Evolutionary conservation across 345 rosid species (phyloP).

Genomic region (Microthlaspi erraticum): DNA sequence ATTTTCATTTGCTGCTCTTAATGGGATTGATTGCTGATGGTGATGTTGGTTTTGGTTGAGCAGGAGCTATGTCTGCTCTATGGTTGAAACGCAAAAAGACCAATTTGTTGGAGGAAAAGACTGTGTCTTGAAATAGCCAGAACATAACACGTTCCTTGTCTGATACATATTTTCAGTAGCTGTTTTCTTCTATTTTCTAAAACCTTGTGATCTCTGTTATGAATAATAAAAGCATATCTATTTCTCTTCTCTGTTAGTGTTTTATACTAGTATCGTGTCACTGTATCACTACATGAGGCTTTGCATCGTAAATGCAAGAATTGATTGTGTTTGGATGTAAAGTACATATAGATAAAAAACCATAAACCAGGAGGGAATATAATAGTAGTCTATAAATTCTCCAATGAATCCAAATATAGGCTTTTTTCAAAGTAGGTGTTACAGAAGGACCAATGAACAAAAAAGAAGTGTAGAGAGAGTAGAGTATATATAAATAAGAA

Average conservation of each 20-base stretch:
- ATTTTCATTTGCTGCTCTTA: not conserved
- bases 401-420: conserved; percentile 26
- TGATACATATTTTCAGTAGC: conserved; percentile 34
- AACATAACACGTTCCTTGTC: conserved; percentile 38
- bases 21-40: not conserved
- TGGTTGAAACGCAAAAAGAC: conserved; percentile 20
- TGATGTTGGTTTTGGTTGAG: conserved; percentile 22
- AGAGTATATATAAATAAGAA: conserved; percentile 1
- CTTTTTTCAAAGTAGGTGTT: conserved; percentile 21
- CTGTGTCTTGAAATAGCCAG: conserved; percentile 29
- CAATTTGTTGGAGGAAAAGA: conserved; percentile 22
- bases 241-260: not conserved
- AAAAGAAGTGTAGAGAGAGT: not conserved
- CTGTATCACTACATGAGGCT: not conserved
- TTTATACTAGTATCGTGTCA: not conserved
- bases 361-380: not conserved
- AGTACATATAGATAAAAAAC: too few species aligned
- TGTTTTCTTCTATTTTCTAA: conserved; percentile 29
- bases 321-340: not conserved
- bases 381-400: conserved; percentile 13
- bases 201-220: conserved; percentile 36
- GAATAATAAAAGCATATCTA: conserved; percentile 31
- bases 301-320: not conserved
- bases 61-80: conserved; percentile 32
- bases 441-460: conserved; percentile 31